Conservation (phyloP, 129 eudicot species). For the Escallonia rubra region DNA sequence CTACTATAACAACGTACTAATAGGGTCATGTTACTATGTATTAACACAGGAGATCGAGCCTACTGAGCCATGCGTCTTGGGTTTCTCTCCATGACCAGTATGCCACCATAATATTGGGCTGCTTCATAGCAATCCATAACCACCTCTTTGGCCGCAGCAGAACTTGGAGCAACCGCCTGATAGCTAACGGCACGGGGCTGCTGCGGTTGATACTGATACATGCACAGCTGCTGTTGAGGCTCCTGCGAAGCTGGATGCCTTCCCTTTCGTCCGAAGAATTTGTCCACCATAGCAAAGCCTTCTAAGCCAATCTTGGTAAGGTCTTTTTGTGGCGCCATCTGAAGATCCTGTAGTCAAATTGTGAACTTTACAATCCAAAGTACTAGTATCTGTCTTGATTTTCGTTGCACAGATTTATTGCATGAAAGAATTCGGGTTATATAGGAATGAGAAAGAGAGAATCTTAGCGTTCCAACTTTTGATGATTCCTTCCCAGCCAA, state of each 20-base stretch:
- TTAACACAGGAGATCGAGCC: neutral
- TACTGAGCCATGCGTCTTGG: neutral
- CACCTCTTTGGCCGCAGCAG: slow-evolving; percentile 15
- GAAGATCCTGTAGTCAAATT: no score
- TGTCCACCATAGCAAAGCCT: slow-evolving; percentile 25
- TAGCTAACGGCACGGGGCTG: neutral
- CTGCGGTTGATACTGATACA: slow-evolving; percentile 22
- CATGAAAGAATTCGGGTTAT: neutral
- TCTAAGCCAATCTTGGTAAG: slow-evolving; percentile 29
- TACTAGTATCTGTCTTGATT: neutral
- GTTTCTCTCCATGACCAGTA: slow-evolving; percentile 14
- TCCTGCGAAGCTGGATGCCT: neutral
- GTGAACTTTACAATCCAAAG: neutral
- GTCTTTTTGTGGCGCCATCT: neutral
- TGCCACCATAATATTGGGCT: slow-evolving; percentile 33
- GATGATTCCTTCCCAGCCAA: no score
- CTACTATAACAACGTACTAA: neutral
- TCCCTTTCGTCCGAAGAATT: slow-evolving; percentile 7
- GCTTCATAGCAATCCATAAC: slow-evolving; percentile 19
- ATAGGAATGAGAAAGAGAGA: no score
- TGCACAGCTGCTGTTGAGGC: slow-evolving; percentile 14
- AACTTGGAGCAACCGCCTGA: slow-evolving; percentile 25
- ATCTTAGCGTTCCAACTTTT: no score
- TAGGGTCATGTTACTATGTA: neutral
- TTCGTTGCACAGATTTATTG: neutral